Percentiles rank a stretch among this genome's conserved stretches.
Conservation (phyloP, 2,329 filamentous ascomycete genomes). For the Venturia pyrina region DNA sequence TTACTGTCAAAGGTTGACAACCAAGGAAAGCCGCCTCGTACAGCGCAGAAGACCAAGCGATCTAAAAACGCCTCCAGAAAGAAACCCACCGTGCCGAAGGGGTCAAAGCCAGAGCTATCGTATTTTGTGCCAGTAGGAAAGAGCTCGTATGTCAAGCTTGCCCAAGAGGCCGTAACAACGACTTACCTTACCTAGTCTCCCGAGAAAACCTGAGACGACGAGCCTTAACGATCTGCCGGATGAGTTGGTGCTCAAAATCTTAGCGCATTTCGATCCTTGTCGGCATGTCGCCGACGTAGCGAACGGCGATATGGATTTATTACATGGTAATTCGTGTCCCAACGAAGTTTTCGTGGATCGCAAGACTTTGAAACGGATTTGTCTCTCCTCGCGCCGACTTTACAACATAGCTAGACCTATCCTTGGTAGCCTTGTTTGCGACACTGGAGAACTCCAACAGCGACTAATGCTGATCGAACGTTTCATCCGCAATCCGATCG, state of each 20-base stretch:
- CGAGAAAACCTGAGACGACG: background rate
- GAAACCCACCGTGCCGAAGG: background rate
- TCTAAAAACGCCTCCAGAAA: background rate
- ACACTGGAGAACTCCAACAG: background rate
- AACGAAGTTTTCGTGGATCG: background rate
- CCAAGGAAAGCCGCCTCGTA: background rate
- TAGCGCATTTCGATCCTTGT: background rate
- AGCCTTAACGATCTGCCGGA: background rate
- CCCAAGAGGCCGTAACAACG: background rate
- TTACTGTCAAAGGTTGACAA: background rate
- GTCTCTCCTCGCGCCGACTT: background rate
- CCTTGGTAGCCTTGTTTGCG: background rate
- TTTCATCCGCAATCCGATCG: conserved; percentile 1
- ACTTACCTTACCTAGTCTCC: background rate
- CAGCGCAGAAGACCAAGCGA: background rate
- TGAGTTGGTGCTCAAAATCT: conserved; percentile 4
- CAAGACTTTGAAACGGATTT: background rate
- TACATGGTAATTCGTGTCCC: background rate
- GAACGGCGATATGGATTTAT: background rate
- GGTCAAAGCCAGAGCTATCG: background rate
- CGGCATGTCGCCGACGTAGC: background rate
- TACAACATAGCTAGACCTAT: background rate
- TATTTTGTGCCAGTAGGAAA: background rate
- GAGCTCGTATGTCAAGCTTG: background rate
- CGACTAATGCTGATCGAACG: background rate